phyloP scores from a whole-genome alignment of 2,329 filamentous ascomycete species.

The Colletotrichum lentis region DNA sequence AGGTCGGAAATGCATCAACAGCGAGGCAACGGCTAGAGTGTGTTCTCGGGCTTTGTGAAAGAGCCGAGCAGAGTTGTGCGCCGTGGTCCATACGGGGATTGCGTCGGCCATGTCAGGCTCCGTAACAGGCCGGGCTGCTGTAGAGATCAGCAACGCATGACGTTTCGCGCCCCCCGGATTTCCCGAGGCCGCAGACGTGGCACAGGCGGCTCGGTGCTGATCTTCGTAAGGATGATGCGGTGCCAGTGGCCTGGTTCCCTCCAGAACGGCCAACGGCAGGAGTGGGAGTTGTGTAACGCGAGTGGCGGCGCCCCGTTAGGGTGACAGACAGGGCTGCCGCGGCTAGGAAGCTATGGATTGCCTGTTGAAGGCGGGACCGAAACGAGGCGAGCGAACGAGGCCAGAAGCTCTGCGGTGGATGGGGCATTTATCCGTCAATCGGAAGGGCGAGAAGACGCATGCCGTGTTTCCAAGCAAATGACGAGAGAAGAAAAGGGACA shows the following conservation, averaged over 20 bases:
- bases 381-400: not conserved
- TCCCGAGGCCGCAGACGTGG: slow-evolving; percentile 22
- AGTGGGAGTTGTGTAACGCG: not conserved
- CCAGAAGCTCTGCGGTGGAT: not conserved
- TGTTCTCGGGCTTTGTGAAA: not conserved
- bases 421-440: slow-evolving; percentile 30
- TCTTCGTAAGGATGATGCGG: not conserved
- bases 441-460: not conserved
- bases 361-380: not conserved
- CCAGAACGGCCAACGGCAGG: not conserved
- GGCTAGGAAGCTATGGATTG: not conserved
- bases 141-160: slow-evolving; percentile 22
- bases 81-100: not conserved
- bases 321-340: not conserved
- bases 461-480: not conserved
- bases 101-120: slow-evolving; percentile 14
- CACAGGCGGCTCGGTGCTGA: slow-evolving; percentile 9
- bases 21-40: no score
- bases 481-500: not conserved
- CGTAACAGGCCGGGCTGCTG: slow-evolving; percentile 13
- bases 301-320: not conserved
- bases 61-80: not conserved
- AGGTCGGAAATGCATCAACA: not conserved
- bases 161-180: slow-evolving; percentile 30
- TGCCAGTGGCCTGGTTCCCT: slow-evolving; percentile 8